Conservation (phyloP, 1,284 basidiomycete genomes). For the Tausonia pullulans region DNA sequence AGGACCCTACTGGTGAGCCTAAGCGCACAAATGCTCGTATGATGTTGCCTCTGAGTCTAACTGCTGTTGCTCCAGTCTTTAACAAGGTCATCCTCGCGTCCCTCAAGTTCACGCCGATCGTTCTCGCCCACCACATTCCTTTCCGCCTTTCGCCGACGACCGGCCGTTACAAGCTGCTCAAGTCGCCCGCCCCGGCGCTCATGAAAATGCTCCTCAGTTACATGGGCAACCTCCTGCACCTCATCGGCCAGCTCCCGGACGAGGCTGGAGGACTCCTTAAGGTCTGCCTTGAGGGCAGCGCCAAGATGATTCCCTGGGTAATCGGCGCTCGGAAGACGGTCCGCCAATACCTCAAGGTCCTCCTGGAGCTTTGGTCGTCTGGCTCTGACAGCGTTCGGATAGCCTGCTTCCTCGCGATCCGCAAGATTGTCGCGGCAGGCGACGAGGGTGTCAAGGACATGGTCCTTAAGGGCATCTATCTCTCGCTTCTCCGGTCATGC, state of each 20-base stretch:
- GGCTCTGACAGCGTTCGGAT: conserved; percentile 74
- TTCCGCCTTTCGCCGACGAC: conserved; percentile 61
- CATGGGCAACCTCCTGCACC: conserved; percentile 70
- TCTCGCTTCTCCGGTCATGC: conserved; percentile 66
- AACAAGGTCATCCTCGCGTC: conserved; percentile 82
- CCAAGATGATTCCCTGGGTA: conserved; percentile 77
- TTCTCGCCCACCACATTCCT: conserved; percentile 77
- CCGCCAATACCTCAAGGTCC: conserved; percentile 75
- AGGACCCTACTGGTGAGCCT: conserved; percentile 54
- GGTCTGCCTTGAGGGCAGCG: conserved; percentile 65
- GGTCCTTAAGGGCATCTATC: conserved; percentile 79
- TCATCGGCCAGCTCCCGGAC: conserved; percentile 63
- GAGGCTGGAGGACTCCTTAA: conserved; percentile 42
- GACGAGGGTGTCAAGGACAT: conserved; percentile 76
- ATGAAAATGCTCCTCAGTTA: conserved; percentile 82
- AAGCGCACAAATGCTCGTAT: too few species aligned
- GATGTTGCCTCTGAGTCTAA: conserved; percentile 1
- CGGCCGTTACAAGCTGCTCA: conserved; percentile 49
- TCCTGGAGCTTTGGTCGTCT: conserved; percentile 70
- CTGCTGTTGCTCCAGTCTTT: conserved; percentile 52
- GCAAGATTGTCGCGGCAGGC: conserved; percentile 64
- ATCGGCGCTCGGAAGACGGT: conserved; percentile 70
- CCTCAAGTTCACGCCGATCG: conserved; percentile 80
- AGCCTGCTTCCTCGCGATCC: conserved; percentile 74
- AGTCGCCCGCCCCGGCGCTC: conserved; percentile 68